Percentiles rank a stretch among this genome's conserved stretches.
Evolutionary conservation across 164 flowering plant genomes (phyloP).

Genomic region (Nelumbo lutea): DNA sequence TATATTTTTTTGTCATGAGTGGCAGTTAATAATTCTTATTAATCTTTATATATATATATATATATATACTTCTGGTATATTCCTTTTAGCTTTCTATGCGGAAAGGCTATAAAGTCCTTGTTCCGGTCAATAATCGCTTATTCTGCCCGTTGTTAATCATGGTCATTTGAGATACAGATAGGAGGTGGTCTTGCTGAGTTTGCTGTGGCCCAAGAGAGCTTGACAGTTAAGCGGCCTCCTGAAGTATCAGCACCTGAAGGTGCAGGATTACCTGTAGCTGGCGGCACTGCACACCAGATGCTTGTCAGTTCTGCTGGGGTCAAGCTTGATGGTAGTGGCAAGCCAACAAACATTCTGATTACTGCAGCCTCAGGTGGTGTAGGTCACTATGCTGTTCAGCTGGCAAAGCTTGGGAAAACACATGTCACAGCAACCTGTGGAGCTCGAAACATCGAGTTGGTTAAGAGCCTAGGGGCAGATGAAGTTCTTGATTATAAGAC

Average conservation of each 20-base stretch:
- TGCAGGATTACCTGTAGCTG: slow-evolving; percentile 43
- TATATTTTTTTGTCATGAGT: too few relatives aligned
- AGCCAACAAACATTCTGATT: slow-evolving; percentile 27
- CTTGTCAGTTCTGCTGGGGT: slow-evolving; percentile 35
- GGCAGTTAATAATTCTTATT: too few relatives aligned
- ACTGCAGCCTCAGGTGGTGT: slow-evolving; percentile 30
- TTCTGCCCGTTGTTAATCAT: too few relatives aligned
- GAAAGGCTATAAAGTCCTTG: too few relatives aligned
- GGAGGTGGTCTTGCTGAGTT: slow-evolving; percentile 53
- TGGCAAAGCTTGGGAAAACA: too few relatives aligned
- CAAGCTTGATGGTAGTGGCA: slow-evolving; percentile 36
- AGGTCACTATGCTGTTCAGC: slow-evolving; percentile 21
- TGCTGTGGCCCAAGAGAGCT: slow-evolving; percentile 27
- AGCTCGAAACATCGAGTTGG: slow-evolving; percentile 42
- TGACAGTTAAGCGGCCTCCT: slow-evolving; percentile 33
- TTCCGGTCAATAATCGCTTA: too few relatives aligned
- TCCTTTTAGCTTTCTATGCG: too few relatives aligned
- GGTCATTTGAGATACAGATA: slow-evolving; percentile 12
- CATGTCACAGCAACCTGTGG: slow-evolving; percentile 19
- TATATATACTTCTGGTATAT: too few relatives aligned
- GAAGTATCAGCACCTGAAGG: slow-evolving; percentile 47
- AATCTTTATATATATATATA: too few relatives aligned
- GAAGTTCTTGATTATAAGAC: too few relatives aligned
- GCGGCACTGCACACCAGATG: slow-evolving; percentile 41
- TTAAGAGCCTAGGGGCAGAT: slow-evolving; percentile 21